A percentile compares a stretch with the other conserved stretches of the same genome.
These are phyloP conservation scores for Piper betle DNA, from an alignment of 164 flowering plant genomes.

Conservation along the genomic window DNA sequence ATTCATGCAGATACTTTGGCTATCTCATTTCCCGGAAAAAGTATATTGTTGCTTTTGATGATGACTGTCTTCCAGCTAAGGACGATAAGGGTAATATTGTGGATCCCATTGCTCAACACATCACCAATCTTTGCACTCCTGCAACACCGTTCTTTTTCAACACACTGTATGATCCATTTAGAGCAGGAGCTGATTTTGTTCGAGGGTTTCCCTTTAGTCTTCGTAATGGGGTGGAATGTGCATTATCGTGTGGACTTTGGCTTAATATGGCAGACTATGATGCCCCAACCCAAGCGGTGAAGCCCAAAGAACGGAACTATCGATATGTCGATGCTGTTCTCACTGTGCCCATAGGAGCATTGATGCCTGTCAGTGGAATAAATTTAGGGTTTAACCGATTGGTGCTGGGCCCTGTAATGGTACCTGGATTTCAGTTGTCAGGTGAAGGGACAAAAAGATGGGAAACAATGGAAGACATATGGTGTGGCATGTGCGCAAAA, in stretches of 20 bases:
- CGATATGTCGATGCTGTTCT: constrained; percentile 76
- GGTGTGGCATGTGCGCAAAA: constrained; percentile 89
- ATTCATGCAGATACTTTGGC: constrained; percentile 86
- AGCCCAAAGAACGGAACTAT: constrained; percentile 67
- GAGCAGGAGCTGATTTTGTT: constrained; percentile 75
- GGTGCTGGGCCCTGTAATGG: constrained; percentile 75
- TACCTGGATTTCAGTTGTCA: constrained; percentile 82
- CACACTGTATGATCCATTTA: constrained; percentile 74
- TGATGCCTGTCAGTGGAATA: constrained; percentile 85
- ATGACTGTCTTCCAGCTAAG: constrained; percentile 73
- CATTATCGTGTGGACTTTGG: constrained; percentile 82
- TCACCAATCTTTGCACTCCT: constrained; percentile 56
- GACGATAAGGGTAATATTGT: constrained; percentile 41
- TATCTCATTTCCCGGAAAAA: constrained; percentile 64
- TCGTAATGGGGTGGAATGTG: constrained; percentile 67
- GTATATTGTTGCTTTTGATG: constrained; percentile 68
- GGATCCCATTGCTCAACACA: constrained; percentile 79
- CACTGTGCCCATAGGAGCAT: constrained; percentile 70
- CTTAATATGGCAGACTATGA: constrained; percentile 80
- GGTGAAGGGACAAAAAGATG: constrained; percentile 75
- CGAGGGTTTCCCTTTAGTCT: constrained; percentile 88
- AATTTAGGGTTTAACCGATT: constrained; percentile 65
- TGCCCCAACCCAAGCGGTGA: constrained; percentile 82
- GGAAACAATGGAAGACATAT: too few species aligned
- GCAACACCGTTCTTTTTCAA: constrained; percentile 79